These are phyloP conservation scores for Heliocybe sulcata DNA, from an alignment of 1,284 basidiomycete genomes.

Conservation along the genomic window DNA sequence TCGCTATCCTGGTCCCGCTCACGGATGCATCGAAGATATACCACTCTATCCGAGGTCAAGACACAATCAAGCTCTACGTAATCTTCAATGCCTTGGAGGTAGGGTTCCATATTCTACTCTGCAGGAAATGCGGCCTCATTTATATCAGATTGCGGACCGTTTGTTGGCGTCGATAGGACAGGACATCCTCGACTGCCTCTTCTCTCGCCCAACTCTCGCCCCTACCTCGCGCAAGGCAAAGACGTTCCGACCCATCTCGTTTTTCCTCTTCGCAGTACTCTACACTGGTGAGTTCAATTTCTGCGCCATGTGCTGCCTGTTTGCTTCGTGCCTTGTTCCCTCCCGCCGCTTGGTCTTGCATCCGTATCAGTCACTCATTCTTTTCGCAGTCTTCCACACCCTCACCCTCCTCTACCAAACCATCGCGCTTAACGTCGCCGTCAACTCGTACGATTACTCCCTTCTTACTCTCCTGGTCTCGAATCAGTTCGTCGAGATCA, in stretches of 20 bases:
- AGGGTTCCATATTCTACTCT: constrained; percentile 14
- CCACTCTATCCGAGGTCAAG: constrained; percentile 97
- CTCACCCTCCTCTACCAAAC: constrained; percentile 98
- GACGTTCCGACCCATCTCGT: constrained; percentile 74
- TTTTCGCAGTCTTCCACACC: constrained; percentile 69
- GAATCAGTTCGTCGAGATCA: constrained; percentile 99
- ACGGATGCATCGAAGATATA: constrained; percentile 99
- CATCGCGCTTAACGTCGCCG: constrained; percentile 93
- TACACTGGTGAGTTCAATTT: constrained; percentile 69
- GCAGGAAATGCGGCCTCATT: constrained; percentile 1
- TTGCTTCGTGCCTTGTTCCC: no score
- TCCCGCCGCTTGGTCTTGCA: neutral
- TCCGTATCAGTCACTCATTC: no score
- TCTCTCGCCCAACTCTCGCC: constrained; percentile 87
- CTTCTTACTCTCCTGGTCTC: constrained; percentile 92
- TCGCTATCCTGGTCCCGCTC: constrained; percentile 71
- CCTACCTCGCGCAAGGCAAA: constrained; percentile 46
- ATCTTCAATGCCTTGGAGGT: constrained; percentile 98
- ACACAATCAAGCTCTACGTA: constrained; percentile 98
- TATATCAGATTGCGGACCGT: constrained; percentile 84
- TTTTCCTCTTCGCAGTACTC: constrained; percentile 76
- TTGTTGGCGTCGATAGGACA: constrained; percentile 97
- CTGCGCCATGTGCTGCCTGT: no score
- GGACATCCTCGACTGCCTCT: constrained; percentile 94
- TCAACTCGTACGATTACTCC: constrained; percentile 98